A percentile compares a stretch with the other conserved stretches of the same genome.
phyloP scores from a whole-genome alignment of 2,329 filamentous ascomycete genomes.

The Bretziella fagacearum region DNA sequence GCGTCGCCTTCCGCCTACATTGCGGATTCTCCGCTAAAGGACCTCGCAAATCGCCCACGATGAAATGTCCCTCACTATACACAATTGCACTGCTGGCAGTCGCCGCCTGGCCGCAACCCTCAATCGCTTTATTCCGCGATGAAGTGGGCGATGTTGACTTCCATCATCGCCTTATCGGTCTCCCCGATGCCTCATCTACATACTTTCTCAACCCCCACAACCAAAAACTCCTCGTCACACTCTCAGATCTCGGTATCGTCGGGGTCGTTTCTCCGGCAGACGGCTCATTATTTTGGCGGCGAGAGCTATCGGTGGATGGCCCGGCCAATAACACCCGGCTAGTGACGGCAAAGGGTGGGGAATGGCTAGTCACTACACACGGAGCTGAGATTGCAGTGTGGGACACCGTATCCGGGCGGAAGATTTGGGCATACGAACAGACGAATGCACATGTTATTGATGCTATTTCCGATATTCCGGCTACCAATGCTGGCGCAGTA shows the following conservation, averaged over 20 bases:
- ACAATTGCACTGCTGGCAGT: neutral
- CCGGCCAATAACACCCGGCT: slow-evolving; percentile 35
- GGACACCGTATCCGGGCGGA: slow-evolving; percentile 66
- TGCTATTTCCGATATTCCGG: slow-evolving; percentile 60
- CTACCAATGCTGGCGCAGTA: slow-evolving; percentile 46
- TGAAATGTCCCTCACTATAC: neutral
- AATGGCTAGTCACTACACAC: slow-evolving; percentile 57
- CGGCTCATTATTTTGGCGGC: slow-evolving; percentile 74
- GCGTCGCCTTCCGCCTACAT: too few species aligned
- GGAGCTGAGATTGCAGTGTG: slow-evolving; percentile 59
- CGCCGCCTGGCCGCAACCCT: neutral
- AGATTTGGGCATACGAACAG: slow-evolving; percentile 49
- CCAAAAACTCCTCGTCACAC: slow-evolving; percentile 77
- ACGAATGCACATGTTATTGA: slow-evolving; percentile 45
- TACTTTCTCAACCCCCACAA: slow-evolving; percentile 93
- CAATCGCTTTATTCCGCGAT: slow-evolving; percentile 61
- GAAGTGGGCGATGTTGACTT: slow-evolving; percentile 88
- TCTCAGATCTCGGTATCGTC: slow-evolving; percentile 68
- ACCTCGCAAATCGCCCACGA: too few species aligned
- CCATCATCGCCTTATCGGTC: slow-evolving; percentile 75
- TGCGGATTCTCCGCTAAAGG: too few species aligned
- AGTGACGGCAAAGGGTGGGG: slow-evolving; percentile 61
- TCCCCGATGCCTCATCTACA: slow-evolving; percentile 65
- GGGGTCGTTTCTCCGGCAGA: slow-evolving; percentile 81
- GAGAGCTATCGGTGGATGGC: slow-evolving; percentile 38